Evolutionary conservation across 139 green algal genomes (phyloP).

Genomic region (Chlorella sorokiniana): DNA sequence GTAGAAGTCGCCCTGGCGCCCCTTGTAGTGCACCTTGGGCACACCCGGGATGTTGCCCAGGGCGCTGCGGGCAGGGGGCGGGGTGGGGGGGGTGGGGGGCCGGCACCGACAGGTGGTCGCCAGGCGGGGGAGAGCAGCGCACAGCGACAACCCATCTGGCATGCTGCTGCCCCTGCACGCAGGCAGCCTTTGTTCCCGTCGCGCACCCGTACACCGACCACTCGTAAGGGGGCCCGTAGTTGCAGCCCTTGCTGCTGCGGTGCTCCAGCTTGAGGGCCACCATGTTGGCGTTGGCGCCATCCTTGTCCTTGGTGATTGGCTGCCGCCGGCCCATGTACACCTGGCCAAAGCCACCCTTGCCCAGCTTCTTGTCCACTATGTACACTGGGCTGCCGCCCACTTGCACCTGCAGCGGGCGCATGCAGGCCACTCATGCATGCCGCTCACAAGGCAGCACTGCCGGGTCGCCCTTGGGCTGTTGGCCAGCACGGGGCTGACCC

Average conservation of each 20-base stretch:
- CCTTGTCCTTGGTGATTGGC: constrained; percentile 67
- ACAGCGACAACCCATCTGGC: too few species aligned
- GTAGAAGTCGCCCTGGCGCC: constrained; percentile 96
- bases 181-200: neutral
- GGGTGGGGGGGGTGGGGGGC: too few species aligned
- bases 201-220: constrained; percentile 96
- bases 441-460: too few species aligned
- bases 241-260: constrained; percentile 95
- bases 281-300: constrained; percentile 78
- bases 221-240: constrained; percentile 98
- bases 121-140: too few species aligned
- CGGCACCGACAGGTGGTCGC: too few species aligned
- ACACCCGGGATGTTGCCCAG: constrained; percentile 85
- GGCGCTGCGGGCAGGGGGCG: constrained; percentile 58
- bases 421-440: too few species aligned
- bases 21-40: constrained; percentile 97
- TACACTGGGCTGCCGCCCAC: constrained; percentile 89
- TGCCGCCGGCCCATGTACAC: constrained; percentile 85
- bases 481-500: too few species aligned
- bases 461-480: too few species aligned
- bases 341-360: constrained; percentile 95
- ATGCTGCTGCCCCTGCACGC: neutral
- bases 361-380: constrained; percentile 88
- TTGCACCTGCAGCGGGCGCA: constrained; percentile 70
- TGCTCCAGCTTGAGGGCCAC: constrained; percentile 99